These are phyloP conservation scores for Rhodosporidiobolus sp. DNA, from an alignment of 768 basidiomycete genomes.

Conservation along the genomic window DNA sequence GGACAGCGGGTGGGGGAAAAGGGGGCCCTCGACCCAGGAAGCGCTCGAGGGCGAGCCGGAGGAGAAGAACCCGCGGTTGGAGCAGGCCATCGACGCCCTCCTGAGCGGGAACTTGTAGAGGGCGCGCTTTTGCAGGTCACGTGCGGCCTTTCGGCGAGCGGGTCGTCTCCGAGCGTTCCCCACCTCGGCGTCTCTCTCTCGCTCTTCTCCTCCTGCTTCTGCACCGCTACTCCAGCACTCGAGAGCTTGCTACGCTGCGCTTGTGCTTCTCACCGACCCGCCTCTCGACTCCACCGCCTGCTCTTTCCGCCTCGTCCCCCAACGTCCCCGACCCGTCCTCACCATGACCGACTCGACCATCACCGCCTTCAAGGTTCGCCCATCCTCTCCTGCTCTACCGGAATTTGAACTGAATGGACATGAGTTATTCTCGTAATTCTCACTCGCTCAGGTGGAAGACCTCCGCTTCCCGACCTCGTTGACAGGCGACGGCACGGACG, in stretches of 20 bases:
- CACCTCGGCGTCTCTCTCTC: neutral
- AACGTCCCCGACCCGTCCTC: neutral
- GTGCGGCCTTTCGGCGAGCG: no score
- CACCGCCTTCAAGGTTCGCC: neutral
- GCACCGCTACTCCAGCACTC: no score
- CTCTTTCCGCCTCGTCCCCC: neutral
- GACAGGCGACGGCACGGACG: constrained; percentile 36
- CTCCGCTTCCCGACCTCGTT: constrained; percentile 37
- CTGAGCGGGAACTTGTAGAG: neutral
- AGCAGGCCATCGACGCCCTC: neutral
- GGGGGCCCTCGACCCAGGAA: neutral
- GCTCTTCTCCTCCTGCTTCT: no score
- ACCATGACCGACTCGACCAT: neutral
- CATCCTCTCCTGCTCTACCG: no score
- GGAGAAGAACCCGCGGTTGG: constrained; percentile 1
- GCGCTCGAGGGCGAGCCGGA: neutral
- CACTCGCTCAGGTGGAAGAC: constrained; percentile 24
- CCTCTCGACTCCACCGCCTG: neutral
- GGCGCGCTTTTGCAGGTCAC: no score
- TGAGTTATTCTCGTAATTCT: no score
- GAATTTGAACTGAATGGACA: no score
- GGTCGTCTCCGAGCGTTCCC: no score
- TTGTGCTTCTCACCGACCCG: neutral
- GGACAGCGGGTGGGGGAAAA: constrained; percentile 38
- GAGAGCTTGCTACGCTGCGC: no score